Percentiles rank a stretch among this genome's conserved stretches.
Evolutionary conservation across 1,284 basidiomycete species (phyloP).

Genomic region (Melampsora abietis-canadensis): DNA sequence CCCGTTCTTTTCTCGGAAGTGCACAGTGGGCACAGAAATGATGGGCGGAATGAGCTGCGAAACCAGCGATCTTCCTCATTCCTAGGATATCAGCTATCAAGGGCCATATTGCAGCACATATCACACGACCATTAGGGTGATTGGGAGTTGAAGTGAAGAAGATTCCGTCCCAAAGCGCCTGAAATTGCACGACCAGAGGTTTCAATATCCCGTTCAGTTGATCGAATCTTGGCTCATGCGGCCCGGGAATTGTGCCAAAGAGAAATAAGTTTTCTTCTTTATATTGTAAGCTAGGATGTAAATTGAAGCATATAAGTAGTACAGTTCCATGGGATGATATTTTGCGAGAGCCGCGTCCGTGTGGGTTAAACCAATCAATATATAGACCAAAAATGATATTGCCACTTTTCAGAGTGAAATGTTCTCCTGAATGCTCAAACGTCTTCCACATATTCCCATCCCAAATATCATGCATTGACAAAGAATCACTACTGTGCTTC

Average conservation of each 20-base stretch:
- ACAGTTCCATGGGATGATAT: constrained; percentile 18
- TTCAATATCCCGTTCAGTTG: neutral
- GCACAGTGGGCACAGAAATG: neutral
- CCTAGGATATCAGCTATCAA: constrained; percentile 29
- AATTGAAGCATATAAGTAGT: constrained; percentile 27
- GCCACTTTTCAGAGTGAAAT: neutral
- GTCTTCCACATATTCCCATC: constrained; percentile 22
- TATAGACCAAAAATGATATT: constrained; percentile 24
- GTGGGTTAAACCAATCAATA: constrained; percentile 23
- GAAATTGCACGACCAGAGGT: constrained; percentile 9
- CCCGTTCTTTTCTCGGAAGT: neutral
- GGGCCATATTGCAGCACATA: constrained; percentile 13
- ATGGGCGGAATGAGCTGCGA: constrained; percentile 3
- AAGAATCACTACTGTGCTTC: neutral
- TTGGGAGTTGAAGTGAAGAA: constrained; percentile 9
- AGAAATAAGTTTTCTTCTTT: constrained; percentile 20
- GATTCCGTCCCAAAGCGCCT: neutral
- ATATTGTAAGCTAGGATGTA: constrained; percentile 2
- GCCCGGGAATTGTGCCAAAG: constrained; percentile 32
- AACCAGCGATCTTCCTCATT: constrained; percentile 27
- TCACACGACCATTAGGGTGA: neutral
- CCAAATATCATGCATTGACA: constrained; percentile 20
- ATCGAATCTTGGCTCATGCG: constrained; percentile 19
- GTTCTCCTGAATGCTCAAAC: neutral
- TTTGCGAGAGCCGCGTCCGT: neutral